Percentiles rank a stretch among this genome's conserved stretches.
These are phyloP conservation scores for Fraxinus velutina DNA, from an alignment of 305 asterid genomes.

Conservation along the genomic window DNA sequence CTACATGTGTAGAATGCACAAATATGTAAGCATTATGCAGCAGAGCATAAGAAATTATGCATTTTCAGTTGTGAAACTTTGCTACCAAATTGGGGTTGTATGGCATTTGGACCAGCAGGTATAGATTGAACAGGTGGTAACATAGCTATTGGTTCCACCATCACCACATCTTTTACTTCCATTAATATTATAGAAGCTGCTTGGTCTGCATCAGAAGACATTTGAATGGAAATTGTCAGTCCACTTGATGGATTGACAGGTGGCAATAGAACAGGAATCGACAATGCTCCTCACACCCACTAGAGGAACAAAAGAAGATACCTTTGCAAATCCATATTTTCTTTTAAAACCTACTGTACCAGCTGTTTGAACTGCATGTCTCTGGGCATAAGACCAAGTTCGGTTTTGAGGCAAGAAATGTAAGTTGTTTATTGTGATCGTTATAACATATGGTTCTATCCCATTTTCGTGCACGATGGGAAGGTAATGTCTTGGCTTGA, in stretches of 20 bases:
- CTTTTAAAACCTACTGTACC: slow-evolving; percentile 28
- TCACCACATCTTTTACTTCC: slow-evolving; percentile 52
- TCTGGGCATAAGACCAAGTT: slow-evolving; percentile 30
- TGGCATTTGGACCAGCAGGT: slow-evolving; percentile 32
- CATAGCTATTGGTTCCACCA: slow-evolving; percentile 62
- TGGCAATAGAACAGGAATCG: slow-evolving; percentile 65
- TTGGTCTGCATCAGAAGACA: slow-evolving; percentile 24
- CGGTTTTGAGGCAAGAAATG: slow-evolving; percentile 38
- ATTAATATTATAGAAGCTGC: slow-evolving; percentile 27
- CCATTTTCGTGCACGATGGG: slow-evolving; percentile 67
- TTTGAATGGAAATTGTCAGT: slow-evolving; percentile 25
- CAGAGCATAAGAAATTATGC: no score
- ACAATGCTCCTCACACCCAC: slow-evolving; percentile 58
- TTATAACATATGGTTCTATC: slow-evolving; percentile 62
- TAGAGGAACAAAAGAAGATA: slow-evolving; percentile 39
- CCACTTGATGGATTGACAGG: slow-evolving; percentile 48
- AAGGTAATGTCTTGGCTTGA: slow-evolving; percentile 67
- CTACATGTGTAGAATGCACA: no score
- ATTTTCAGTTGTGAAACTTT: slow-evolving; percentile 24
- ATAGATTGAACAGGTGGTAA: slow-evolving; percentile 51
- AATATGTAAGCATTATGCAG: no score
- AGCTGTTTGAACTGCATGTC: slow-evolving; percentile 25
- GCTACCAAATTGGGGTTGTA: slow-evolving; percentile 32
- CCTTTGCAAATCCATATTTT: slow-evolving; percentile 27
- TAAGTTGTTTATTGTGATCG: slow-evolving; percentile 50